Evolutionary conservation across 768 basidiomycete genomes (phyloP), one percentile per base, ranked within the genome.

Genomic region (Dioszegia aurantiaca): DNA sequence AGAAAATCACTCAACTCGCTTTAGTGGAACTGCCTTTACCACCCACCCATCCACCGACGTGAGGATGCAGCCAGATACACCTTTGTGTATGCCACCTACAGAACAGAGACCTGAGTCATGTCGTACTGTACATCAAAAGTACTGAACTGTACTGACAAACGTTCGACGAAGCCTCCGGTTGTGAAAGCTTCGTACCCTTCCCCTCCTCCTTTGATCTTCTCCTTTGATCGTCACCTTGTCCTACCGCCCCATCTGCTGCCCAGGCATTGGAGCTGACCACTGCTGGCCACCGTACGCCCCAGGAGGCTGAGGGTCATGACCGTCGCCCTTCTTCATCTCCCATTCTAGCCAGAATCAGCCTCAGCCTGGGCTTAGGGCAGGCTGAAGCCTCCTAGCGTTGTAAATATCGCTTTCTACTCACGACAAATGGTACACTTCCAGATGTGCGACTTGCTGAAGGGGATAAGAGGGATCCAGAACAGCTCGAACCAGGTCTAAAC

Each of bases 381-480:
- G 14, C 6, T 33, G 14, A 6, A 6, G 33, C 14, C 33, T 33
- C 33, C 14, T 16, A 14, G 10, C 27, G 14, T 33, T 51, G 19
- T 51, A 19, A 9, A 17, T n/a, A n/a, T n/a, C n/a, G n/a, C 16
- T 4, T 2, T 33, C 14, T 19, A 53, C 51, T 23, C 21, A 53
- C 36, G 66, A 46, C 71, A 73, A 12, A 67, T 73, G n/a, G 60
- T 54, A 52, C 71, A 73, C 4, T 64, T 56, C 68, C 68, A 73
- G 52, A 73, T 68, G 14, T 58, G 46, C 21, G 46, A 39, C 62
- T 68, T 70, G 10, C 30, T 44, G 55, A 70, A 70, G 24, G 71
- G 71, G 17, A 73, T 65, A 16, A 73, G 48, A 4, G 68, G 68
- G 21, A 73, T 63, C 68, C 68, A 73, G 59, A 73, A 73, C 49